These are phyloP conservation scores for Populus pruinosa DNA, from an alignment of 345 rosid species.

Conservation along the genomic window DNA sequence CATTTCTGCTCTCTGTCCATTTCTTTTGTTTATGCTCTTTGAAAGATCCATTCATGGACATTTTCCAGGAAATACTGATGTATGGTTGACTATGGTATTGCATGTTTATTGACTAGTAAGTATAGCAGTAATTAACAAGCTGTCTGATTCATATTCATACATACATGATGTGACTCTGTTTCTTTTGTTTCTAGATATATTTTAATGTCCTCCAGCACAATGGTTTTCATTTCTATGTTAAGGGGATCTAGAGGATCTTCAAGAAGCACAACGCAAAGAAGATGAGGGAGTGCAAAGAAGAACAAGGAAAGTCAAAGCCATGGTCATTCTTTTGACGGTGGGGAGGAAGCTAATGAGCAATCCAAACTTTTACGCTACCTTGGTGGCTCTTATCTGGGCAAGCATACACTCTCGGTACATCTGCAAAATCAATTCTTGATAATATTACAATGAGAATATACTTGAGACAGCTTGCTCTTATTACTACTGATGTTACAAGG, in stretches of 20 bases:
- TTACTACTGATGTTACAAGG: background rate
- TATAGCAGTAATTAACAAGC: background rate
- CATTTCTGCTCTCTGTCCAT: too few species aligned
- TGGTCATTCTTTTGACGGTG: conserved; percentile 50
- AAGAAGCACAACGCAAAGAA: conserved; percentile 50
- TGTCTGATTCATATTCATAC: background rate
- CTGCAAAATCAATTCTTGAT: background rate
- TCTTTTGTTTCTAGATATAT: background rate
- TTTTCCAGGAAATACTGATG: background rate
- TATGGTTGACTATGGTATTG: background rate
- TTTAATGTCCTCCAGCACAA: background rate
- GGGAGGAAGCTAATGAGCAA: conserved; percentile 62
- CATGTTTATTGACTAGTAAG: too few species aligned
- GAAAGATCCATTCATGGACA: background rate
- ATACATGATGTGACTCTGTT: background rate
- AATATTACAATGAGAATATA: too few species aligned
- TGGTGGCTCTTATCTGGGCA: conserved; percentile 73
- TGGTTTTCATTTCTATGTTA: conserved; percentile 5
- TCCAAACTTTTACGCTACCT: conserved; percentile 80
- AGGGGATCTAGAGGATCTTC: conserved; percentile 35
- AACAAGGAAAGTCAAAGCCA: conserved; percentile 39
- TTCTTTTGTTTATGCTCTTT: too few species aligned
- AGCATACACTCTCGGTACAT: conserved; percentile 68
- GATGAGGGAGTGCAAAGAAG: conserved; percentile 38
- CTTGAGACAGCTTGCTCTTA: too few species aligned